Conservation (phyloP, 73 alveolate species). For the Paramecium pentaurelia region DNA sequence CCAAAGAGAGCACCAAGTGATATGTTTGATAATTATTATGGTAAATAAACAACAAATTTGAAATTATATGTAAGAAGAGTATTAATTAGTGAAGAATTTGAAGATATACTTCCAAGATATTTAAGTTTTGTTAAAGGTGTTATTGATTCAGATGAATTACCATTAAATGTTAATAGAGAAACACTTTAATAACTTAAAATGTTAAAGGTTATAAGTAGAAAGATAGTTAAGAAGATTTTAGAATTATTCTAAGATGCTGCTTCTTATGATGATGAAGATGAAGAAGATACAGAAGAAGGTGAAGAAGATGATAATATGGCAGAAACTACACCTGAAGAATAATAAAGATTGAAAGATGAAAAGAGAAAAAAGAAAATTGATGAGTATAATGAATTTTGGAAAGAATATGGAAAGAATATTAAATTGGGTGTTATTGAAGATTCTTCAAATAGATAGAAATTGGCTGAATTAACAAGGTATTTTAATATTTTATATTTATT, state of each 20-base stretch:
- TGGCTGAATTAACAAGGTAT: constrained; percentile 94
- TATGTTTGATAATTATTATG: constrained; percentile 96
- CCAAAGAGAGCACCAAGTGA: constrained; percentile 96
- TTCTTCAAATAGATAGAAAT: constrained; percentile 95
- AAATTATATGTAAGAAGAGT: constrained; percentile 98
- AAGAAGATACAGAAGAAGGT: constrained; percentile 90
- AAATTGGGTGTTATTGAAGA: constrained; percentile 99
- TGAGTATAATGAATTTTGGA: constrained; percentile 92
- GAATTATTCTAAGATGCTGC: constrained; percentile 89
- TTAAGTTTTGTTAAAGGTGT: constrained; percentile 98
- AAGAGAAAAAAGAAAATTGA: constrained; percentile 66
- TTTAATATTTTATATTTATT: constrained; percentile 62
- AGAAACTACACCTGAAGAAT: constrained; percentile 77
- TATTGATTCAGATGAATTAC: constrained; percentile 99
- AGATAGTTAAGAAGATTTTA: constrained; percentile 90
- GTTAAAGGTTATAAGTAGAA: constrained; percentile 95
- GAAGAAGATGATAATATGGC: constrained; percentile 75
- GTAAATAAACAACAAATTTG: constrained; percentile 84
- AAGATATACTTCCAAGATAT: constrained; percentile 98
- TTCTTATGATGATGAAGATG: constrained; percentile 90
- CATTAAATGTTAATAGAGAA: constrained; percentile 98
- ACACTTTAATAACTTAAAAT: constrained; percentile 95
- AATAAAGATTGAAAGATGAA: constrained; percentile 71
- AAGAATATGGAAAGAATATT: constrained; percentile 93
- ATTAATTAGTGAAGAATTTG: constrained; percentile 97